Conservation (phyloP, 2,329 filamentous ascomycete genomes). For the Capronia americana region DNA sequence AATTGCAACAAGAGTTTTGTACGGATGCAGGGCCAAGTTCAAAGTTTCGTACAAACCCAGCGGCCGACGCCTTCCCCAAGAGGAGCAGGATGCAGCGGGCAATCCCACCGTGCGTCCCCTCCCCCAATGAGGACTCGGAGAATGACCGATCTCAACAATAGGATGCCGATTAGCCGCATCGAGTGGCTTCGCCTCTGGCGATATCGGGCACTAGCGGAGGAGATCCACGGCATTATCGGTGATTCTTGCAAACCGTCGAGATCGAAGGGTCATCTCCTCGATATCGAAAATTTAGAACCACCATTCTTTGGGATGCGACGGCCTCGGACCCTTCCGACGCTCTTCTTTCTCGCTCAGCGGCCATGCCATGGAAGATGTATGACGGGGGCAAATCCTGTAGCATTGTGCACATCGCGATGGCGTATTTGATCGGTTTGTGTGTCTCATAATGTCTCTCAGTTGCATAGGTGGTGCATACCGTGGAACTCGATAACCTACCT, state of each 20-base stretch:
- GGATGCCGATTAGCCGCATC: conserved; percentile 15
- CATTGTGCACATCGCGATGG: neutral
- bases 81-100: no score
- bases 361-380: neutral
- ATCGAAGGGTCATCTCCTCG: neutral
- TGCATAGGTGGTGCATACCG: neutral
- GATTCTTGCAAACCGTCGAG: neutral
- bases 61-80: no score
- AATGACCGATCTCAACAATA: conserved; percentile 1
- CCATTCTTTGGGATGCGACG: no score
- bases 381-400: neutral
- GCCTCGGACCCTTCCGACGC: no score
- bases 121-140: neutral
- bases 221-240: neutral
- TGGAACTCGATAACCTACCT: neutral
- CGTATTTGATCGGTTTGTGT: neutral
- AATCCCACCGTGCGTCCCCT: no score
- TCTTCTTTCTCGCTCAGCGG: neutral
- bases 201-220: conserved; percentile 13
- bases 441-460: neutral
- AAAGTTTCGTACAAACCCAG: conserved; percentile 8
- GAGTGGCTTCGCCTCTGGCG: neutral
- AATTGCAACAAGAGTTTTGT: conserved; percentile 4
- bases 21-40: neutral
- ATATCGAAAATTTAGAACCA: neutral